Base-by-base conservation (phyloP, 805 yeast species). In the Saccharomycopsis sp. region DNA sequence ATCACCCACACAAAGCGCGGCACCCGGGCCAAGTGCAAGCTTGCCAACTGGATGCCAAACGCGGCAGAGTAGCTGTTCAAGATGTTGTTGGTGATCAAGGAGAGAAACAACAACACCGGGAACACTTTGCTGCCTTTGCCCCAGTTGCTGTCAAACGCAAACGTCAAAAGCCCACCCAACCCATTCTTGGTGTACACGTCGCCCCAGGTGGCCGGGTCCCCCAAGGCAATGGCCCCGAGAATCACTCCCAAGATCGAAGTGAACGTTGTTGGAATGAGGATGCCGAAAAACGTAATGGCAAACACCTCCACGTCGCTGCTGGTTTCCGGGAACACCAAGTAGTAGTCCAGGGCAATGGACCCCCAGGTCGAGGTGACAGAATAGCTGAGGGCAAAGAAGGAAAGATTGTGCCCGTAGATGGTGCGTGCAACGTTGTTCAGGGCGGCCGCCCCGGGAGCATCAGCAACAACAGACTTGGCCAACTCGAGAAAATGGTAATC, bases 281-380 rank as follows among this genome's bases (percentile, higher is more conserved):
- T 75, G 2, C 82, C 81, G 18, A 75, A 61, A 49, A 80, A 77
- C 0, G 94, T 84, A 48, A 79, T 61, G 15, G 60, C 17, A 52
- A 77, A 81, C 1, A 80, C 64, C 43, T 68, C 69, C 40, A 57
- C 46, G 41, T 73, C 73, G 2, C 81, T 68, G 1, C 84, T 73
- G 30, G 68, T 64, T 52, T 81, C 89, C 1, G 95, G 95, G 51
- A 85, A 76, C 38, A 84, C 65, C 36, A 86, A 73, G 57, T 83
- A 83, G 58, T 86, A 86, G 59, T 86, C 96, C 0, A 88, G 69
- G 0, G 95, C 84, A 46, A 83, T 72, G 2, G 88, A 79, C 33
- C 94, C 88, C 95, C 95, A 86, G 1, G 95, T 83, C 3, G 85
- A 73, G 3, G 95, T 84, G 35, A 80, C 77, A 21, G 94, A 77